These are phyloP conservation scores for Alternaria sp. DNA, from an alignment of 2,329 filamentous ascomycete genomes.

Conservation along the genomic window DNA sequence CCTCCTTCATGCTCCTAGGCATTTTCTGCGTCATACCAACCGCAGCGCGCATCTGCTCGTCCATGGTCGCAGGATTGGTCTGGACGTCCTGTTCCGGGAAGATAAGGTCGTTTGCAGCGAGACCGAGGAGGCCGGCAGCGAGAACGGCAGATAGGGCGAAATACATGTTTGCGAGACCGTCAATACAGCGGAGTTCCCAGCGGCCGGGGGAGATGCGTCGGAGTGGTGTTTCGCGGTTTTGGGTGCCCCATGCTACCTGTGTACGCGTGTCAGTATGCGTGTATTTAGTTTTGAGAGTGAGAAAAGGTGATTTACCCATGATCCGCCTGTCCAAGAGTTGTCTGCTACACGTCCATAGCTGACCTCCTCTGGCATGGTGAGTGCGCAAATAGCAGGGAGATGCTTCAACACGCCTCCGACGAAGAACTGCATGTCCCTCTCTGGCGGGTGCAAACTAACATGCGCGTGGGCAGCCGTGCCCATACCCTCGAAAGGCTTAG, in stretches of 20 bases:
- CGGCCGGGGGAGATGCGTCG: slow-evolving; percentile 70
- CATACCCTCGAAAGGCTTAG: slow-evolving; percentile 67
- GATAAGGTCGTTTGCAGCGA: slow-evolving; percentile 54
- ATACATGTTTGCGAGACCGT: slow-evolving; percentile 81
- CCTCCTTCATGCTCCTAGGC: slow-evolving; percentile 62
- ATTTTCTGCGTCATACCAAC: slow-evolving; percentile 63
- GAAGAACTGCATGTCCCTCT: slow-evolving; percentile 68
- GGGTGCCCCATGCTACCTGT: slow-evolving; percentile 80
- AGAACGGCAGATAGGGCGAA: slow-evolving; percentile 69
- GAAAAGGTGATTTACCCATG: background rate
- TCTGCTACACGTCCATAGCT: slow-evolving; percentile 75
- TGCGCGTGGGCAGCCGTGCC: slow-evolving; percentile 75
- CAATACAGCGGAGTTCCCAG: slow-evolving; percentile 81
- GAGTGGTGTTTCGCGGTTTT: slow-evolving; percentile 79
- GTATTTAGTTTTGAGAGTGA: background rate
- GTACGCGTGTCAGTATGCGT: slow-evolving; percentile 49
- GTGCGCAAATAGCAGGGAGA: slow-evolving; percentile 69
- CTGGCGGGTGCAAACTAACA: slow-evolving; percentile 65
- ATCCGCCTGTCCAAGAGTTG: slow-evolving; percentile 55
- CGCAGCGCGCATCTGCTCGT: slow-evolving; percentile 52
- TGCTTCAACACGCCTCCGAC: slow-evolving; percentile 73
- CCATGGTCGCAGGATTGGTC: slow-evolving; percentile 29
- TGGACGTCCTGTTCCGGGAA: slow-evolving; percentile 63
- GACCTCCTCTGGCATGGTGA: slow-evolving; percentile 68
- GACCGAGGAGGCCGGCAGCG: slow-evolving; percentile 64